A percentile compares a stretch with the other conserved stretches of the same genome.
phyloP scores from a whole-genome alignment of 768 basidiomycete genomes.

The Austroboletus eburneus region DNA sequence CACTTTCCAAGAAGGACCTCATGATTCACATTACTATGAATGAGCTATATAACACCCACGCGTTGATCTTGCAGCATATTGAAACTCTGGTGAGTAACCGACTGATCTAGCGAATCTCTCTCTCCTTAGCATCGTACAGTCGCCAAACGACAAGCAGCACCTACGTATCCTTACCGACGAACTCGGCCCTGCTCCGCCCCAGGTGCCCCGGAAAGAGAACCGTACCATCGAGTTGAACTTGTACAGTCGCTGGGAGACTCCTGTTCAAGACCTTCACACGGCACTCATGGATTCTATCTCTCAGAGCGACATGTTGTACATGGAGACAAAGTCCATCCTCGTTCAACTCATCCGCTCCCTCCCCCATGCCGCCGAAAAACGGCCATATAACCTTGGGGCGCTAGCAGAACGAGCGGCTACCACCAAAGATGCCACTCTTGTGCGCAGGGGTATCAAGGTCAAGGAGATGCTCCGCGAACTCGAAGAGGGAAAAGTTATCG shows the following conservation, averaged over 20 bases:
- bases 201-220: slow-evolving; percentile 98
- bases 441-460: slow-evolving; percentile 97
- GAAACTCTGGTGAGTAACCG: slow-evolving; percentile 74
- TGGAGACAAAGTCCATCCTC: slow-evolving; percentile 99
- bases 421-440: slow-evolving; percentile 93
- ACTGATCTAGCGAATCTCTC: neutral
- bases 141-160: slow-evolving; percentile 97
- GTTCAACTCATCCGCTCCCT: slow-evolving; percentile 96
- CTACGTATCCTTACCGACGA: slow-evolving; percentile 95
- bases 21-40: slow-evolving; percentile 98
- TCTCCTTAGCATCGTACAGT: slow-evolving; percentile 42
- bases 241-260: slow-evolving; percentile 99
- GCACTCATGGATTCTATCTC: slow-evolving; percentile 97
- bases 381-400: slow-evolving; percentile 81
- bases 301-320: slow-evolving; percentile 97
- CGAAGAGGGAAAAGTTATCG: slow-evolving; percentile 85
- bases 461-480: slow-evolving; percentile 98
- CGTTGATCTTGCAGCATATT: slow-evolving; percentile 90
- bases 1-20: slow-evolving; percentile 96
- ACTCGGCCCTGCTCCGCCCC: slow-evolving; percentile 86
- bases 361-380: slow-evolving; percentile 76
- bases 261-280: slow-evolving; percentile 95
- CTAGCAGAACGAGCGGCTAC: slow-evolving; percentile 96
- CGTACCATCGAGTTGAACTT: slow-evolving; percentile 86
- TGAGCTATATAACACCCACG: slow-evolving; percentile 98